These are phyloP conservation scores for Auricularia auricula-judae DNA, from an alignment of 768 basidiomycete species.

Conservation along the genomic window DNA sequence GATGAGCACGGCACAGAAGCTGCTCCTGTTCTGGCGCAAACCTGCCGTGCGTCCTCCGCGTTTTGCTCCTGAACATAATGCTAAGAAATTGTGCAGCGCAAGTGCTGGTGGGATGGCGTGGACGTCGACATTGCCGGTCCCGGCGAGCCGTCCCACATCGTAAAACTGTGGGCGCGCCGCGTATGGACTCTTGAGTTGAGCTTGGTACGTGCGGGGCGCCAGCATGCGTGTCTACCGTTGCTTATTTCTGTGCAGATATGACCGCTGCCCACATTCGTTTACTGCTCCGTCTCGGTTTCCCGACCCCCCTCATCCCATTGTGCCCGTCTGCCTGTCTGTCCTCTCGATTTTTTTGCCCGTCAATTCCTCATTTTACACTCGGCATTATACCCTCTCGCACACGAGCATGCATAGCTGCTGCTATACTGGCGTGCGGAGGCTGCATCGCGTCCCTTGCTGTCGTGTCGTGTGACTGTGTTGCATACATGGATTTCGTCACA, in stretches of 20 bases:
- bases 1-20: conserved; percentile 96
- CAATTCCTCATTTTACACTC: not conserved
- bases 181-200: conserved; percentile 98
- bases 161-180: conserved; percentile 93
- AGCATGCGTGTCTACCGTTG: not conserved
- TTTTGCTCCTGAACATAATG: not conserved
- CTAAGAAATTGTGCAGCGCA: conserved; percentile 44
- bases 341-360: not conserved
- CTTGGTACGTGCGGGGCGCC: conserved; percentile 41
- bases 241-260: not conserved
- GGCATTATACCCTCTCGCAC: not conserved
- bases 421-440: not conserved
- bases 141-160: conserved; percentile 36
- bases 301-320: not conserved
- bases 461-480: not conserved
- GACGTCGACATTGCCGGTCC: conserved; percentile 70
- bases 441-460: not conserved
- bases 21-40: conserved; percentile 96
- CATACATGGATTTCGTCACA: not conserved
- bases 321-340: not conserved
- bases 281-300: not conserved
- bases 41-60: conserved; percentile 68
- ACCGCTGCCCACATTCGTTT: not conserved
- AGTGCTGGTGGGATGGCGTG: conserved; percentile 99
- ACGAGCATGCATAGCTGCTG: not conserved